Percentiles rank a stretch among this genome's conserved stretches.
Evolutionary conservation across 2,329 filamentous ascomycete genomes (phyloP).

Genomic region (Paecilomyces variotii): DNA sequence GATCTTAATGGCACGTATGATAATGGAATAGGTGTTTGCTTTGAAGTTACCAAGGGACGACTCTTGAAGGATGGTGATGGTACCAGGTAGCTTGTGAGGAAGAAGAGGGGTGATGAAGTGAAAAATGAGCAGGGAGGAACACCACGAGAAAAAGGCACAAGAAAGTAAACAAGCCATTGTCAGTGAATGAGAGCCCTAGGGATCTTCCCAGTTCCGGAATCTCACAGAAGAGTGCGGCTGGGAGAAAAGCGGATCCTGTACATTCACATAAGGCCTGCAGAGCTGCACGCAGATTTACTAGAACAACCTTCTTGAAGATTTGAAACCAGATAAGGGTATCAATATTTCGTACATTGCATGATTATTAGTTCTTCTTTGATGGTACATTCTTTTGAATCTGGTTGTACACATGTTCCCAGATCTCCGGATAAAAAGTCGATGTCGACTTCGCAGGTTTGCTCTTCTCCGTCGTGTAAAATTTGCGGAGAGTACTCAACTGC

Average conservation of each 20-base stretch:
- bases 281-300: neutral
- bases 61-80: neutral
- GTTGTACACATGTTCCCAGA: conserved; percentile 36
- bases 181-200: neutral
- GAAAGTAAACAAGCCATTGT: neutral
- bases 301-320: neutral
- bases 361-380: conserved; percentile 2
- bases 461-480: conserved; percentile 32
- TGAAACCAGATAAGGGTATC: neutral
- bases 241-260: neutral
- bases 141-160: neutral
- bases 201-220: neutral
- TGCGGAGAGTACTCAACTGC: conserved; percentile 24
- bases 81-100: neutral
- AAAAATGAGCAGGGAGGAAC: neutral
- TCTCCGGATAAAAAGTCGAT: conserved; percentile 33
- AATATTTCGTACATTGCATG: neutral
- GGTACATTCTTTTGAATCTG: conserved; percentile 24
- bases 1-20: neutral
- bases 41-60: neutral
- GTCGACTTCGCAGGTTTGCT: conserved; percentile 31
- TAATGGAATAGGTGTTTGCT: neutral
- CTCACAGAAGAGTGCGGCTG: neutral
- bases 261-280: neutral
- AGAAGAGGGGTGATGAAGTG: conserved; percentile 2